Conservation (phyloP, 306 rosid genomes). For the Crataegus laevigata region DNA sequence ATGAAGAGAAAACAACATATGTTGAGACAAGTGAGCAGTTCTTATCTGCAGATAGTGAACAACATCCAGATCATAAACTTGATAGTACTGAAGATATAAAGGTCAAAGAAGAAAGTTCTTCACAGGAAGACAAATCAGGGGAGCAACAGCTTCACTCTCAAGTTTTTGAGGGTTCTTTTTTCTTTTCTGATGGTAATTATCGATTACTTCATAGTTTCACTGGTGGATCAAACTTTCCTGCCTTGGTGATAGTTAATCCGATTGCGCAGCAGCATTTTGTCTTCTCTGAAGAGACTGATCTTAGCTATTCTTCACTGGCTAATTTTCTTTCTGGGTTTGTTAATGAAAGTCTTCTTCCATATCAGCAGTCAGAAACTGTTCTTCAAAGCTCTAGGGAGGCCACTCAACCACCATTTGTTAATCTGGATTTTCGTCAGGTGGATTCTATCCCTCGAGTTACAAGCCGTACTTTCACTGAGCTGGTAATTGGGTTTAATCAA, state of each 20-base stretch:
- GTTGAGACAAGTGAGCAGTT: conserved; percentile 26
- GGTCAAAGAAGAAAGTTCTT: conserved; percentile 32
- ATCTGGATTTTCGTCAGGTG: conserved; percentile 83
- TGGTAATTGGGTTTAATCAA: conserved; percentile 58
- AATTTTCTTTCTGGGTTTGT: conserved; percentile 58
- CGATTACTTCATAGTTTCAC: conserved; percentile 66
- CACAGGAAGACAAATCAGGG: conserved; percentile 22
- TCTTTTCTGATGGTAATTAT: conserved; percentile 74
- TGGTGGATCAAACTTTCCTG: conserved; percentile 53
- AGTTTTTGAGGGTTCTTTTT: conserved; percentile 71
- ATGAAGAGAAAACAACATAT: conserved; percentile 31
- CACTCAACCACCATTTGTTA: conserved; percentile 73
- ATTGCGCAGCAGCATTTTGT: conserved; percentile 64
- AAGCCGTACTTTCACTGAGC: conserved; percentile 52
- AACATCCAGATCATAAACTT: conserved; percentile 30
- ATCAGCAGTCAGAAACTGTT: conserved; percentile 46
- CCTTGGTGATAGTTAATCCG: conserved; percentile 82
- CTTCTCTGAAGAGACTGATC: conserved; percentile 37
- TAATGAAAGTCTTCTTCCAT: conserved; percentile 65
- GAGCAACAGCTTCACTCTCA: conserved; percentile 33
- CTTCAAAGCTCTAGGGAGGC: conserved; percentile 46
- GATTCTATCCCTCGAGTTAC: conserved; percentile 75
- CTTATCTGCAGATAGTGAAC: conserved; percentile 29
- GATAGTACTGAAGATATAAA: conserved; percentile 18
- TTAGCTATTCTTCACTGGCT: conserved; percentile 47